A percentile compares a stretch with the other conserved stretches of the same genome.
Evolutionary conservation across 2,329 filamentous ascomycete species (phyloP).

Genomic region (Aspergillus fischeri): DNA sequence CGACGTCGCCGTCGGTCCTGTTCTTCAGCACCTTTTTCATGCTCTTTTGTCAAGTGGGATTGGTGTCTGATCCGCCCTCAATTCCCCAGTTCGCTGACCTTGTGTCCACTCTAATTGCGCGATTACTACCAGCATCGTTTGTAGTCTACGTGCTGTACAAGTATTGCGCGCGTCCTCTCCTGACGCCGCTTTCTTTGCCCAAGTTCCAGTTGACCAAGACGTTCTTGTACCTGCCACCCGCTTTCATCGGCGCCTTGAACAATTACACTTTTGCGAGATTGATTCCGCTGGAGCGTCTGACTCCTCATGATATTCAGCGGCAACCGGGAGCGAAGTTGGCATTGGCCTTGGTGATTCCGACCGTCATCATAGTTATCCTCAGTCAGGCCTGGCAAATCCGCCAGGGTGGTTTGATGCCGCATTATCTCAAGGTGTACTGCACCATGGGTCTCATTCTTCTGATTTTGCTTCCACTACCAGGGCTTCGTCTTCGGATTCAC

Average conservation of each 20-base stretch:
- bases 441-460: conserved; percentile 65
- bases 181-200: conserved; percentile 61
- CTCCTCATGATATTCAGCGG: conserved; percentile 77
- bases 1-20: conserved; percentile 71
- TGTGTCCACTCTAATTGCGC: conserved; percentile 72
- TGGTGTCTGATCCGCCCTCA: conserved; percentile 81
- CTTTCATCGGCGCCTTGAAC: conserved; percentile 86
- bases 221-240: conserved; percentile 80
- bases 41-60: conserved; percentile 83
- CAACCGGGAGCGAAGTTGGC: conserved; percentile 87
- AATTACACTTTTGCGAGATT: conserved; percentile 87
- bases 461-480: conserved; percentile 67
- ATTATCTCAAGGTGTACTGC: conserved; percentile 73
- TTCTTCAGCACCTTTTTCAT: conserved; percentile 79
- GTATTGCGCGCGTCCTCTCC: conserved; percentile 70
- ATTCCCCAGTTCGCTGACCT: conserved; percentile 64
- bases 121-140: conserved; percentile 83
- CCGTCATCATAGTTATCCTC: conserved; percentile 64
- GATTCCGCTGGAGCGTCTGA: conserved; percentile 92
- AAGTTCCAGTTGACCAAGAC: conserved; percentile 76
- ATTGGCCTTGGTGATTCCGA: conserved; percentile 69
- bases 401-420: conserved; percentile 73
- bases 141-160: conserved; percentile 83
- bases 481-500: conserved; percentile 80
- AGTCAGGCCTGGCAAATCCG: conserved; percentile 83